phyloP scores from a whole-genome alignment of 148 eudicot genomes.

The Arbutus unedo region DNA sequence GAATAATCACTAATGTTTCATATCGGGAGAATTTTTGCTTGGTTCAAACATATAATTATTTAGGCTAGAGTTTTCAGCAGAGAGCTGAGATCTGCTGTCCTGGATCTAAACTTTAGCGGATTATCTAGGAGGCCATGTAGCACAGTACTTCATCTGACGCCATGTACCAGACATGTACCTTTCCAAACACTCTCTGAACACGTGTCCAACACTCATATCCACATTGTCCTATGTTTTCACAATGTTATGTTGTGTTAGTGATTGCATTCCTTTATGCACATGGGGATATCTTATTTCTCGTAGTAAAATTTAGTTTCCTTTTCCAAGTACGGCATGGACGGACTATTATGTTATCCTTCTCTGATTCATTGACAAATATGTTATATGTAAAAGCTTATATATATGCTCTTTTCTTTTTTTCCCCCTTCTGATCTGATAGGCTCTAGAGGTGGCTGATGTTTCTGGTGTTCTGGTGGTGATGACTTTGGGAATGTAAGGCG shows the following conservation, averaged over 20 bases:
- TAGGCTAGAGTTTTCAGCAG: neutral
- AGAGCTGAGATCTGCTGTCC: neutral
- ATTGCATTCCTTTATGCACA: neutral
- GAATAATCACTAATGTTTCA: neutral
- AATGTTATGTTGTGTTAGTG: neutral
- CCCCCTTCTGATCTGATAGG: slow-evolving; percentile 38
- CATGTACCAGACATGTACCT: too few species aligned
- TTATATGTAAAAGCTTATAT: neutral
- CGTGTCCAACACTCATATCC: too few species aligned
- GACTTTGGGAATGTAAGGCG: slow-evolving; percentile 93
- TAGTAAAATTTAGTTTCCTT: neutral
- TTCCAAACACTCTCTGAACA: too few species aligned
- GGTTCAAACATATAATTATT: neutral
- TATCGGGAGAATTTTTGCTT: neutral
- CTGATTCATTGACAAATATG: neutral
- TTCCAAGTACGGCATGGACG: neutral
- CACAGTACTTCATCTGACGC: too few species aligned
- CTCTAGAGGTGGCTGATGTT: slow-evolving; percentile 77
- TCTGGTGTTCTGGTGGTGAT: slow-evolving; percentile 93
- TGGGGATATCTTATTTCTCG: neutral
- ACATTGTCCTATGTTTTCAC: too few species aligned
- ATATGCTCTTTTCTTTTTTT: neutral
- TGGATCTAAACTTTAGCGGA: neutral
- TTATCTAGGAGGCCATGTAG: neutral
- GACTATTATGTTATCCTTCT: neutral